Conservation (phyloP, 2,329 filamentous ascomycete genomes). For the Exophiala calicioides region DNA sequence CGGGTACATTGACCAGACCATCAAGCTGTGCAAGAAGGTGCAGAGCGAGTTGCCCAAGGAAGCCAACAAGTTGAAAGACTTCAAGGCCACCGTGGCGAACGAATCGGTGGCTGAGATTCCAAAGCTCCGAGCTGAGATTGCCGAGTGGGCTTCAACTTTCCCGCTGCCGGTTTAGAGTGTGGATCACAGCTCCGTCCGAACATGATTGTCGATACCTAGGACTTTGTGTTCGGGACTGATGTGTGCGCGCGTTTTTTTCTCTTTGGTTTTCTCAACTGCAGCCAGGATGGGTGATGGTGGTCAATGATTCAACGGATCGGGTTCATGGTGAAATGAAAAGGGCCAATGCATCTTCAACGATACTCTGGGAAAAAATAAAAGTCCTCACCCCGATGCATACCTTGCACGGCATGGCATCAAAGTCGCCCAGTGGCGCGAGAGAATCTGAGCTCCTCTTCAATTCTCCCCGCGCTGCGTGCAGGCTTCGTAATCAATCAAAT, state of each 20-base stretch:
- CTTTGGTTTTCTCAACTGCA: no score
- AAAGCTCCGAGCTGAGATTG: constrained; percentile 83
- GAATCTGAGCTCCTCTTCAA: no score
- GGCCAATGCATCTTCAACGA: constrained; percentile 26
- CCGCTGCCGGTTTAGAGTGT: constrained; percentile 73
- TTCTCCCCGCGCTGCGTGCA: neutral
- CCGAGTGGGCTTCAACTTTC: constrained; percentile 83
- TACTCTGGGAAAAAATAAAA: constrained; percentile 9
- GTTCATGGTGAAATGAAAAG: neutral
- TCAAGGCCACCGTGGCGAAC: constrained; percentile 85
- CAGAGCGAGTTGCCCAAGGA: constrained; percentile 87
- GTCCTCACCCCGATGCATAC: neutral
- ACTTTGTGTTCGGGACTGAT: no score
- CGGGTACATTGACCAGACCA: constrained; percentile 80
- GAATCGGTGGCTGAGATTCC: constrained; percentile 81
- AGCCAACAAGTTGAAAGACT: constrained; percentile 99
- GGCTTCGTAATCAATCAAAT: no score
- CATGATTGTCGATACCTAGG: no score
- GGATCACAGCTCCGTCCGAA: neutral
- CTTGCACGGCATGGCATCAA: neutral
- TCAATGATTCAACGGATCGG: no score
- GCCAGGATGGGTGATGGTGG: no score
- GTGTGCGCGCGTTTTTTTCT: no score
- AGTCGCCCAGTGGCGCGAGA: no score
- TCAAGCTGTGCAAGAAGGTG: constrained; percentile 80